These are phyloP conservation scores for Metschnikowia sp. DNA, from an alignment of 805 yeast species.

Conservation along the genomic window DNA sequence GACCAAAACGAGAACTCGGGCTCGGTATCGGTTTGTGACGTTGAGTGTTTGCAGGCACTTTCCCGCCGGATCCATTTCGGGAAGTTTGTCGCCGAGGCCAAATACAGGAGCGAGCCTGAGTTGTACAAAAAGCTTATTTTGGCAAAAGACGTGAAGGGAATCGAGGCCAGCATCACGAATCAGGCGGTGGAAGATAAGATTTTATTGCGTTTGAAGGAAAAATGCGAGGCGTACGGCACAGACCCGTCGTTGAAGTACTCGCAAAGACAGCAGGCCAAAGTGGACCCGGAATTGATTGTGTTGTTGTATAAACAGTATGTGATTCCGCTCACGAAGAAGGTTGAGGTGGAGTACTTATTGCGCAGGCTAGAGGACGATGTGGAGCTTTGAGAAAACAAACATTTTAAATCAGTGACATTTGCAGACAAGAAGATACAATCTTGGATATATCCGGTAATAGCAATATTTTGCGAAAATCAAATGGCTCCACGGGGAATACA, in stretches of 20 bases:
- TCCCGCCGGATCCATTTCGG: conserved; percentile 96
- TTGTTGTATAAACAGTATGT: conserved; percentile 81
- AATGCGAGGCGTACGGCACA: conserved; percentile 83
- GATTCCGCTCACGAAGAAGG: conserved; percentile 92
- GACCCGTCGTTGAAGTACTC: conserved; percentile 78
- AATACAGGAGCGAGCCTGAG: conserved; percentile 67
- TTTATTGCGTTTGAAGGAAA: conserved; percentile 68
- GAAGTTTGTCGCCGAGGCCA: conserved; percentile 95
- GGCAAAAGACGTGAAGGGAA: conserved; percentile 63
- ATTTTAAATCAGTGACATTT: no score
- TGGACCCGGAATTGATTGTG: conserved; percentile 79
- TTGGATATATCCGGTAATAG: no score
- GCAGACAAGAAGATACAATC: no score
- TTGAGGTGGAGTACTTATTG: conserved; percentile 87
- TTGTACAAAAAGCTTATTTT: conserved; percentile 61
- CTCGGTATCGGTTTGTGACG: conserved; percentile 79
- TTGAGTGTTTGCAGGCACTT: conserved; percentile 81
- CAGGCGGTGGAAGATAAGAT: conserved; percentile 82
- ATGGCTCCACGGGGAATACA: no score
- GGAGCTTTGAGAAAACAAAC: no score
- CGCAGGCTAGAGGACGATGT: conserved; percentile 44
- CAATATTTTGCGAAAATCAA: no score
- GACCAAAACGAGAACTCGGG: conserved; percentile 88
- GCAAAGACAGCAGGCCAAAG: conserved; percentile 70
- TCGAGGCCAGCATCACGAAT: conserved; percentile 81